Evolutionary conservation across 305 asterid genomes (phyloP).

Genomic region (Fraxinus paxiana): DNA sequence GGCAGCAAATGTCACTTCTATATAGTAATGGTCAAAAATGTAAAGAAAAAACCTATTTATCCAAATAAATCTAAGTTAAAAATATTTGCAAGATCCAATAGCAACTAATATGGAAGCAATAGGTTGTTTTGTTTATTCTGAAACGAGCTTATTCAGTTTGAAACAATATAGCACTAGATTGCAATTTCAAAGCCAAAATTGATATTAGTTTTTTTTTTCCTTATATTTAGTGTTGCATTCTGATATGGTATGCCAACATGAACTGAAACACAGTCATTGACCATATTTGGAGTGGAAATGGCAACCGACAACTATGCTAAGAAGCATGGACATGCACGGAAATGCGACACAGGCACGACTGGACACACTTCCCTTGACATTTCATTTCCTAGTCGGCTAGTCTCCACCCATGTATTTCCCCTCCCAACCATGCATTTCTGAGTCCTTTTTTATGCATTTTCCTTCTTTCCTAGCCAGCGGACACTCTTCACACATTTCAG

Average conservation of each 20-base stretch:
- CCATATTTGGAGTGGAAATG: neutral
- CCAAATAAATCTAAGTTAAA: neutral
- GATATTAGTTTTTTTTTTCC: neutral
- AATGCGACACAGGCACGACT: neutral
- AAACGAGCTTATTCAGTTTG: neutral
- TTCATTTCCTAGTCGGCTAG: neutral
- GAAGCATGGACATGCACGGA: neutral
- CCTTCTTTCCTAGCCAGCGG: neutral
- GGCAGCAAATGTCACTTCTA: neutral
- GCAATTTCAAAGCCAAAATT: conserved; percentile 2
- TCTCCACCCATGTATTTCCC: neutral
- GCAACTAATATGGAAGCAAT: neutral
- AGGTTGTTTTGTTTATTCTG: neutral
- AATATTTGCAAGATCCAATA: neutral
- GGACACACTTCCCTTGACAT: neutral
- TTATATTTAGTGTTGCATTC: neutral
- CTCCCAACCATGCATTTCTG: neutral
- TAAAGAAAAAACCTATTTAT: neutral
- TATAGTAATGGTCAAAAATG: neutral
- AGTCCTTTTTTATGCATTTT: neutral
- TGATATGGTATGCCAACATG: neutral
- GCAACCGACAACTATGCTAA: neutral
- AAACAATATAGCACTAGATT: neutral
- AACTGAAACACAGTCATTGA: neutral
- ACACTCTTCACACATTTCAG: neutral